Conservation (phyloP, 2,329 filamentous ascomycete genomes). For the Trichoderma sp. region DNA sequence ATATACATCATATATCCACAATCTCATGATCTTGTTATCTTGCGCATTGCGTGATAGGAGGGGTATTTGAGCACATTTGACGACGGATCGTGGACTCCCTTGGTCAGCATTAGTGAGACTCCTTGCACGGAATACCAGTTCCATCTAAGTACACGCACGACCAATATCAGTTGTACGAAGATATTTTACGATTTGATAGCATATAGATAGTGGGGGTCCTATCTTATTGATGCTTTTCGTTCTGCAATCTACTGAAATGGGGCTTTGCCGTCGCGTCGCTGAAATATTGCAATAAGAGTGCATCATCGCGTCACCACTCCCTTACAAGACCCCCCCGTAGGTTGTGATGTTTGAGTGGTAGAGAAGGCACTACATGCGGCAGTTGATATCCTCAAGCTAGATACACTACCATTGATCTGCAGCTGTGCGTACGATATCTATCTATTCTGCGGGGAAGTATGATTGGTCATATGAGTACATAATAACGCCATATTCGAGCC, state of each 20-base stretch:
- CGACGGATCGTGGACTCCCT: neutral
- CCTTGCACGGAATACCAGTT: neutral
- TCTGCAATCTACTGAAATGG: neutral
- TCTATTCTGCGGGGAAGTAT: conserved; percentile 14
- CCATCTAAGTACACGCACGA: neutral
- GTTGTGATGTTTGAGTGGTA: neutral
- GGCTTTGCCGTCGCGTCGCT: neutral
- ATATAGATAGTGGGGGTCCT: neutral
- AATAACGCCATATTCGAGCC: conserved; percentile 11
- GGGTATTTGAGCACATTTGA: conserved; percentile 13
- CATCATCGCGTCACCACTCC: conserved; percentile 25
- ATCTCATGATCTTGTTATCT: neutral
- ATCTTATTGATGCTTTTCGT: neutral
- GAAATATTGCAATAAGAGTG: conserved; percentile 19
- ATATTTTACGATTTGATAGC: neutral
- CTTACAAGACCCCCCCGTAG: neutral
- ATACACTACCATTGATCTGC: neutral
- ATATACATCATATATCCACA: neutral
- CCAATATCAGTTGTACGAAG: neutral
- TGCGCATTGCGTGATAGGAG: conserved; percentile 25
- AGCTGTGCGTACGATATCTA: neutral
- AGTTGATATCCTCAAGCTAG: neutral
- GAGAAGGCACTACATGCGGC: neutral
- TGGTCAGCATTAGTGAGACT: neutral
- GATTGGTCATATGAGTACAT: neutral